Evolutionary conservation across 2,329 filamentous ascomycete genomes (phyloP).

Genomic region (Blumeriella jaapii): DNA sequence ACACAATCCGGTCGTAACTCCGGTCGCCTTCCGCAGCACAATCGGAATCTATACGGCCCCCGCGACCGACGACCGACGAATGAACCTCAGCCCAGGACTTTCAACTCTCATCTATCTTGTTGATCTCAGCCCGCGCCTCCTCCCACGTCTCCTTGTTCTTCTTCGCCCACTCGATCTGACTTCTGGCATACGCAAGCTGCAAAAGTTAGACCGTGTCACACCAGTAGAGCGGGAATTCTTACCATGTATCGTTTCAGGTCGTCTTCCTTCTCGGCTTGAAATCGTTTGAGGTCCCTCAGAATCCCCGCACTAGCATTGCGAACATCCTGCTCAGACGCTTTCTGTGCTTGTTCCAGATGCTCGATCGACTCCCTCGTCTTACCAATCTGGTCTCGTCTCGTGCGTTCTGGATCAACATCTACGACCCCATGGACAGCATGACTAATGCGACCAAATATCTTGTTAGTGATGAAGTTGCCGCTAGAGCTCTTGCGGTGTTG

Average conservation of each 20-base stretch:
- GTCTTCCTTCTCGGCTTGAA: slow-evolving; percentile 91
- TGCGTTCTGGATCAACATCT: slow-evolving; percentile 89
- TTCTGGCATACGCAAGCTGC: slow-evolving; percentile 59
- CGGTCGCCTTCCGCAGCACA: slow-evolving; percentile 4
- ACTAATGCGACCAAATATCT: slow-evolving; percentile 88
- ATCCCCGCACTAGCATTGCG: slow-evolving; percentile 85
- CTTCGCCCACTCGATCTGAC: slow-evolving; percentile 64
- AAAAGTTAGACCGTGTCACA: slow-evolving; percentile 15
- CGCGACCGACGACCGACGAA: slow-evolving; percentile 44
- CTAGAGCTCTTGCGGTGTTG: slow-evolving; percentile 71
- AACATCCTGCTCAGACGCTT: slow-evolving; percentile 82
- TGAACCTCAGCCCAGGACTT: slow-evolving; percentile 58
- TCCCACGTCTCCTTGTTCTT: slow-evolving; percentile 65
- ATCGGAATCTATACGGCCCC: slow-evolving; percentile 11
- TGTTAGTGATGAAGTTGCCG: slow-evolving; percentile 82
- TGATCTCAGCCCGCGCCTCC: slow-evolving; percentile 57
- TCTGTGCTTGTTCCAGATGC: slow-evolving; percentile 81
- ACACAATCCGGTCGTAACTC: slow-evolving; percentile 12
- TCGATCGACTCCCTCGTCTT: slow-evolving; percentile 84
- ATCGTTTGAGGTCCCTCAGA: slow-evolving; percentile 78
- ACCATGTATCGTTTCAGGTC: slow-evolving; percentile 95
- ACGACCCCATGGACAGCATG: slow-evolving; percentile 95
- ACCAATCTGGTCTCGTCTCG: slow-evolving; percentile 82
- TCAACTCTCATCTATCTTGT: slow-evolving; percentile 46
- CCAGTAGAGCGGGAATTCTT: slow-evolving; percentile 30